Evolutionary conservation across 345 rosid genomes (phyloP).

Genomic region (Aquilaria yunnanensis): DNA sequence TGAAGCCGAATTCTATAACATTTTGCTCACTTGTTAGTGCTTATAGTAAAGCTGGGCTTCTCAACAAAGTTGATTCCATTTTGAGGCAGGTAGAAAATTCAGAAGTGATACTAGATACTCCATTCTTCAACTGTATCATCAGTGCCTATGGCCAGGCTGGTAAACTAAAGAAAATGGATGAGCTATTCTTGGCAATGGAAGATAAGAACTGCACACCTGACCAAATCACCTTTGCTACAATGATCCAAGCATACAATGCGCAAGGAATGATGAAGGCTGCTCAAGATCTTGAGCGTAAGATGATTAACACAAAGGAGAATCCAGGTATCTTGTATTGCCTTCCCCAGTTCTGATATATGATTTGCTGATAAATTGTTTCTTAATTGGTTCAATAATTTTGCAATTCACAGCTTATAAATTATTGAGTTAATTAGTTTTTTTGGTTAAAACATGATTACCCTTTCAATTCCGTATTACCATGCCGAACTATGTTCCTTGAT

Average conservation of each 20-base stretch:
- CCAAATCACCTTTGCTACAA: constrained; percentile 53
- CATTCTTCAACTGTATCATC: constrained; percentile 73
- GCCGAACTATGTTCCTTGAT: no score
- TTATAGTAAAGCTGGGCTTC: constrained; percentile 52
- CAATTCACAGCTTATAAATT: no score
- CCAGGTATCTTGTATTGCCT: constrained; percentile 19
- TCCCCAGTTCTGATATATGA: no score
- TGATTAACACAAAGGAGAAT: constrained; percentile 26
- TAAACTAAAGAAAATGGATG: constrained; percentile 59
- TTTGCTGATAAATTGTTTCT: no score
- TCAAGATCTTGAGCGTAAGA: constrained; percentile 41
- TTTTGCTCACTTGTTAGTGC: constrained; percentile 72
- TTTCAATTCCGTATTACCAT: no score
- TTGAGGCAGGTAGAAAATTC: constrained; percentile 75
- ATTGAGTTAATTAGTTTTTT: no score
- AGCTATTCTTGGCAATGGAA: constrained; percentile 53
- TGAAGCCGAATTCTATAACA: constrained; percentile 73
- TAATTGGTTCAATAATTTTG: no score
- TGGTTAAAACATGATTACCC: no score
- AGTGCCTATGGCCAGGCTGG: constrained; percentile 71
- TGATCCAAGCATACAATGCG: constrained; percentile 61
- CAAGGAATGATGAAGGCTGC: constrained; percentile 64
- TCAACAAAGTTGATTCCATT: constrained; percentile 56
- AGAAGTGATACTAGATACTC: constrained; percentile 67
- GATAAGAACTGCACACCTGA: constrained; percentile 68